Conservation (phyloP, 495 filamentous ascomycete species). For the Penicillium herquei region DNA sequence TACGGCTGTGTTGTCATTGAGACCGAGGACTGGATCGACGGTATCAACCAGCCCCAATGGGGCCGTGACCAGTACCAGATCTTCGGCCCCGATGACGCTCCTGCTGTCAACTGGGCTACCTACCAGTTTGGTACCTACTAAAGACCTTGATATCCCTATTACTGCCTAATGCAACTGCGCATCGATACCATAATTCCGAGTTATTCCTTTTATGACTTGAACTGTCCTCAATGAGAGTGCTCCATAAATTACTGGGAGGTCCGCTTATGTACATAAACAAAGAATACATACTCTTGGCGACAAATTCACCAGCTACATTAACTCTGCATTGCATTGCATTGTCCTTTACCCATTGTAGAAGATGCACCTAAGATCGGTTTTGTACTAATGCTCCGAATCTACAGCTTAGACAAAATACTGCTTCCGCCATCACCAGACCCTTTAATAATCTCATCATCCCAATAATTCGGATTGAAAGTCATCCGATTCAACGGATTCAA, state of each 20-base stretch:
- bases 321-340: neutral
- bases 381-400: neutral
- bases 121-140: slow-evolving; percentile 56
- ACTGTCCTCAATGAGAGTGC: neutral
- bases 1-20: slow-evolving; percentile 73
- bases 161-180: neutral
- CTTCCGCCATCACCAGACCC: slow-evolving; percentile 29
- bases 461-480: slow-evolving; percentile 49
- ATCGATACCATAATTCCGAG: slow-evolving; percentile 3
- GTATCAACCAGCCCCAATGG: slow-evolving; percentile 79
- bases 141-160: neutral
- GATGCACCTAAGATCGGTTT: too few species aligned
- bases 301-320: too few species aligned
- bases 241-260: neutral
- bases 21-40: slow-evolving; percentile 69
- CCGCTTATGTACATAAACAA: slow-evolving; percentile 9
- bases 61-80: slow-evolving; percentile 58
- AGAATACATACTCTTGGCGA: neutral
- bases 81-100: slow-evolving; percentile 59
- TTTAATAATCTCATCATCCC: slow-evolving; percentile 50
- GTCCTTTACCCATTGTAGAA: neutral
- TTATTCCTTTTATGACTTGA: neutral
- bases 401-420: slow-evolving; percentile 24
- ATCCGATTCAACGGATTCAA: slow-evolving; percentile 46
- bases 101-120: slow-evolving; percentile 63